Base-by-base conservation (phyloP, 1,284 basidiomycete species). In the Ustilago xerochloae region DNA sequence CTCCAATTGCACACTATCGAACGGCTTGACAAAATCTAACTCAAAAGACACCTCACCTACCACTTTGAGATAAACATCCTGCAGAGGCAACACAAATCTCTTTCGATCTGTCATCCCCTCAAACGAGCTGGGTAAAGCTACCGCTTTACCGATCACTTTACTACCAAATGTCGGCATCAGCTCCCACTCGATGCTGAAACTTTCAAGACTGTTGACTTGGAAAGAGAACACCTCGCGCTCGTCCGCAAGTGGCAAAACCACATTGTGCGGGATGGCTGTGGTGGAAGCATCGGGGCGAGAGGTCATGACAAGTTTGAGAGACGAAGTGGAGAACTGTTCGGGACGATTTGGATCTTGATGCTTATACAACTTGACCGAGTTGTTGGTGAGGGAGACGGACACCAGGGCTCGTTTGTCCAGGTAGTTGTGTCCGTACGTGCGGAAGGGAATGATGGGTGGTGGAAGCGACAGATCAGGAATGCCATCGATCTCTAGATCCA, bases 141-240 rank as follows among this genome's bases (percentile, higher is more conserved):
- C 90, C 16, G 94, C 95, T 71, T 95, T 90, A 28, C 96, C 97
- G 69, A 99, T 93, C 33, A 95, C 93, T 85, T 94, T 96, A 30
- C 93, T 95, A n/a, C 97, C 97, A 85, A 99, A 99, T 67, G 93
- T 97, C 8, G 97, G 97, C 86, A 96, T 97, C 26, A 99, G 87
- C 38, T 96, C 97, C 83, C 98, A 93, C 84, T 98, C 93, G 76
- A 99, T 87, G 1, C 90, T 90, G 64, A 98, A 89, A 35, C 88
- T 88, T 53, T 91, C 89, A 20, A 96, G 85, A 71, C 82, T 89
- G 87, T 84, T 90, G 82, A 93, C 90, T 85, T 98, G 96, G 87
- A 99, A 98, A 7, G 91, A 88, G 81, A 97, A 94, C 5, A 91
- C 89, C 79, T 93, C 93, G 65, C 90, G 88, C 67, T 92, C 90